Percentiles rank a stretch among this genome's conserved stretches.
These are phyloP conservation scores for Thuja plicata DNA, from an alignment of 83 land plant species.

Conservation along the genomic window DNA sequence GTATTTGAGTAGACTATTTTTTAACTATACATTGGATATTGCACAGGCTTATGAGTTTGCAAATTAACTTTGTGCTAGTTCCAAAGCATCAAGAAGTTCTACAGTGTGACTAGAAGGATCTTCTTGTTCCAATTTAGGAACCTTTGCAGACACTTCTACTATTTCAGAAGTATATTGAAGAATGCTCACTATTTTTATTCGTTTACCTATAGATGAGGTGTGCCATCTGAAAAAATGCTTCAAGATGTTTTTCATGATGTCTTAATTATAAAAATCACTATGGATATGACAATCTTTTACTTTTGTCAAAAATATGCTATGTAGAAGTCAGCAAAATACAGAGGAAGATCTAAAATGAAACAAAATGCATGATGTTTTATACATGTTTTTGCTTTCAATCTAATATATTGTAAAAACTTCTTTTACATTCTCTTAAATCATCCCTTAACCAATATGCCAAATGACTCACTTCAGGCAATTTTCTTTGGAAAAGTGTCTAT, in stretches of 20 bases:
- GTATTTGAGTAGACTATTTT: neutral
- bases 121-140: slow-evolving; percentile 41
- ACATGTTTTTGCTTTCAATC: too few relatives aligned
- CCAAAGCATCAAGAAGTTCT: slow-evolving; percentile 82
- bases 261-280: too few relatives aligned
- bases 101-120: slow-evolving; percentile 83
- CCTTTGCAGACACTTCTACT: slow-evolving; percentile 69
- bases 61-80: slow-evolving; percentile 96
- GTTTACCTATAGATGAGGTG: slow-evolving; percentile 98
- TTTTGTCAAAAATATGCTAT: too few relatives aligned
- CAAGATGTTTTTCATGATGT: neutral
- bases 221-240: neutral
- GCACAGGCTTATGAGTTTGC: slow-evolving; percentile 96
- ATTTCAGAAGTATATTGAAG: slow-evolving; percentile 94
- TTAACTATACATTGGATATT: neutral
- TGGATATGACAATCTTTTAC: too few relatives aligned
- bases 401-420: too few relatives aligned
- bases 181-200: slow-evolving; percentile 94
- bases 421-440: too few relatives aligned
- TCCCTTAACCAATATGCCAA: too few relatives aligned
- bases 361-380: too few relatives aligned
- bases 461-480: too few relatives aligned
- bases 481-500: too few relatives aligned
- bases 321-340: too few relatives aligned
- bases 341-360: too few relatives aligned